These are phyloP conservation scores for Ochromonas danica DNA, from an alignment of 108 stramenopile species.

Conservation along the genomic window DNA sequence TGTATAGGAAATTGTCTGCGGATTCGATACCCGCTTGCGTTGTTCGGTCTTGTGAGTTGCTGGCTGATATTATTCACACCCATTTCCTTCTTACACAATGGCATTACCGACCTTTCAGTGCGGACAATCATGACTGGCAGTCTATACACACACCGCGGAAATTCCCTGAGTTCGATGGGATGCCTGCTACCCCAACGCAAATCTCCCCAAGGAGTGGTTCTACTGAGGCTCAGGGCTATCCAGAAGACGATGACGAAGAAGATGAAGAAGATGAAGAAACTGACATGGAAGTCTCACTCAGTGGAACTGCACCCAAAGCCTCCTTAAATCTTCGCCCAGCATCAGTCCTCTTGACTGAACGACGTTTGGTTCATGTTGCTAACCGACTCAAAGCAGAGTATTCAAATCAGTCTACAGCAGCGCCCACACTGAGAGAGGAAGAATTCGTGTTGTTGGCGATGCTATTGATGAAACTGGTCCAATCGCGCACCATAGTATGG, in stretches of 20 bases:
- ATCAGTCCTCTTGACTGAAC: not conserved
- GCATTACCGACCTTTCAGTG: constrained; percentile 45
- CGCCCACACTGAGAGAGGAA: too few relatives aligned
- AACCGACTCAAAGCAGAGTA: too few relatives aligned
- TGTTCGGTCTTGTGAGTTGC: constrained; percentile 30
- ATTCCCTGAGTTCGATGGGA: too few relatives aligned
- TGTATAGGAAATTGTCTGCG: not conserved
- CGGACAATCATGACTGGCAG: constrained; percentile 38
- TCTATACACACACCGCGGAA: constrained; percentile 42
- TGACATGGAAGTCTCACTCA: not conserved
- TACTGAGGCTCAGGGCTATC: not conserved
- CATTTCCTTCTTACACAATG: constrained; percentile 49
- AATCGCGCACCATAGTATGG: not conserved
- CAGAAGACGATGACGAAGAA: not conserved
- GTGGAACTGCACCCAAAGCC: too few relatives aligned
- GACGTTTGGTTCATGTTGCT: not conserved
- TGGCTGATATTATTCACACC: constrained; percentile 48
- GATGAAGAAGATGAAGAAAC: constrained; percentile 11
- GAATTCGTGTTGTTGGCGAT: not conserved
- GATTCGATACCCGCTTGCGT: not conserved
- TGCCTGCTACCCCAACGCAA: too few relatives aligned
- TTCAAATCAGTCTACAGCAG: too few relatives aligned
- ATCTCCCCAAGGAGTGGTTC: too few relatives aligned
- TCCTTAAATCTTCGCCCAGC: not conserved
- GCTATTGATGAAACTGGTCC: not conserved